These are phyloP conservation scores for Podospora pseudoanserina DNA, from an alignment of 495 filamentous ascomycete genomes.

Conservation along the genomic window DNA sequence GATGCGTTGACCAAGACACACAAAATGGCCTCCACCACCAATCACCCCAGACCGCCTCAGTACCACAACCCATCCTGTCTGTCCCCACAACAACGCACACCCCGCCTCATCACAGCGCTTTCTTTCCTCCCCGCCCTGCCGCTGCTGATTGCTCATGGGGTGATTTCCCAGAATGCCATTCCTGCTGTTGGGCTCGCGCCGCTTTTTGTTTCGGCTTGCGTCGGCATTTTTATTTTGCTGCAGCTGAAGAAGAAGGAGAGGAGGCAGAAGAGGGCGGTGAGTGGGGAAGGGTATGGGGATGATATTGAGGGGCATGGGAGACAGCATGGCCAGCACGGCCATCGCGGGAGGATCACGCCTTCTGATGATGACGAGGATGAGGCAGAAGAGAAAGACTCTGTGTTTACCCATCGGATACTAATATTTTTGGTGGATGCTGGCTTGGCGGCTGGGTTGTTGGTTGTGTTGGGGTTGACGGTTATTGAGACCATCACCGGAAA, in stretches of 20 bases:
- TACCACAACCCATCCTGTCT: conserved; percentile 1
- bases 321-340: conserved; percentile 9
- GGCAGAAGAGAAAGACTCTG: conserved; percentile 8
- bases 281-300: conserved; percentile 5
- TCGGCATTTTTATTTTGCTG: conserved; percentile 29
- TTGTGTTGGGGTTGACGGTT: conserved; percentile 42
- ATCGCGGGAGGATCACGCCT: background rate
- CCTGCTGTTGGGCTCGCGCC: conserved; percentile 43
- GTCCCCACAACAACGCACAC: conserved; percentile 15
- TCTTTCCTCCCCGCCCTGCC: conserved; percentile 55
- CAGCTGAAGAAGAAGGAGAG: conserved; percentile 1
- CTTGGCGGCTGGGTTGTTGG: conserved; percentile 35
- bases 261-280: background rate
- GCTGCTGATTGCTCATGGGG: conserved; percentile 41
- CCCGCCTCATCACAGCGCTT: conserved; percentile 41
- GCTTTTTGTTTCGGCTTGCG: conserved; percentile 35
- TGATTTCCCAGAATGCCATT: conserved; percentile 32
- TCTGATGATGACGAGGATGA: conserved; percentile 14
- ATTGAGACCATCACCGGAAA: conserved; percentile 19
- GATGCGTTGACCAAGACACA: background rate
- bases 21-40: background rate
- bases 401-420: conserved; percentile 34
- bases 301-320: conserved; percentile 11
- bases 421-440: conserved; percentile 37
- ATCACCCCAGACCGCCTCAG: background rate